phyloP scores from a whole-genome alignment of 176 grass and related monocot species.

The Poa annua region DNA sequence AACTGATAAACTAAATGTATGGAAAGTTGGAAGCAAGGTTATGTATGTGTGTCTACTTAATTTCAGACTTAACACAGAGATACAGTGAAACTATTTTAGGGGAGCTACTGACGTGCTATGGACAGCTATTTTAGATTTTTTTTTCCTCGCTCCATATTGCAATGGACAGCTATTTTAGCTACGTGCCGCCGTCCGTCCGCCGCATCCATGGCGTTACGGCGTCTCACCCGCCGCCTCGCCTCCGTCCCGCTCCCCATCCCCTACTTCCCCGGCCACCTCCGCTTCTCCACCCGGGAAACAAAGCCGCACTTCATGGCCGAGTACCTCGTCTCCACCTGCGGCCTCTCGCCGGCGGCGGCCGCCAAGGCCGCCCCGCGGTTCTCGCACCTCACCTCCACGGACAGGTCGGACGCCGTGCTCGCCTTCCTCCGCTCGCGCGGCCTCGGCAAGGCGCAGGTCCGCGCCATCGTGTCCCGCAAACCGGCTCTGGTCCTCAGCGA shows the following conservation, averaged over 20 bases:
- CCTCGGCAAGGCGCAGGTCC: conserved; percentile 34
- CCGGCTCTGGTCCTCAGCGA: conserved; percentile 42
- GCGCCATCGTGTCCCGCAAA: conserved; percentile 8
- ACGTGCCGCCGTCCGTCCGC: not conserved
- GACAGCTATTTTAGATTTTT: no score
- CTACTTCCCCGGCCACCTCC: not conserved
- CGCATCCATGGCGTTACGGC: conserved; percentile 40
- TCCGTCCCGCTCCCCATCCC: not conserved
- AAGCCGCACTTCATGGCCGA: conserved; percentile 48
- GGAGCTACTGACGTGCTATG: no score
- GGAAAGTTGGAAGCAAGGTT: no score
- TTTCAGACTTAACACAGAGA: no score
- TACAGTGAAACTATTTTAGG: no score
- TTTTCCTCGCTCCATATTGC: no score
- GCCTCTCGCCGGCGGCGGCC: conserved; percentile 41
- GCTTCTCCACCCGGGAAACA: not conserved
- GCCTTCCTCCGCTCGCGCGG: conserved; percentile 45
- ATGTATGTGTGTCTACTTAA: no score
- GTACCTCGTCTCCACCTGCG: conserved; percentile 57
- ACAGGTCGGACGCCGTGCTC: conserved; percentile 28
- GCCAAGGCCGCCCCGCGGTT: conserved; percentile 41
- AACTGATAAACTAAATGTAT: no score
- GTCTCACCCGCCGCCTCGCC: conserved; percentile 24
- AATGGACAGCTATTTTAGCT: no score
- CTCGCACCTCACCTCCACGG: conserved; percentile 35